Evolutionary conservation across 1,284 basidiomycete species (phyloP).

Genomic region (Pseudozyma sp.): DNA sequence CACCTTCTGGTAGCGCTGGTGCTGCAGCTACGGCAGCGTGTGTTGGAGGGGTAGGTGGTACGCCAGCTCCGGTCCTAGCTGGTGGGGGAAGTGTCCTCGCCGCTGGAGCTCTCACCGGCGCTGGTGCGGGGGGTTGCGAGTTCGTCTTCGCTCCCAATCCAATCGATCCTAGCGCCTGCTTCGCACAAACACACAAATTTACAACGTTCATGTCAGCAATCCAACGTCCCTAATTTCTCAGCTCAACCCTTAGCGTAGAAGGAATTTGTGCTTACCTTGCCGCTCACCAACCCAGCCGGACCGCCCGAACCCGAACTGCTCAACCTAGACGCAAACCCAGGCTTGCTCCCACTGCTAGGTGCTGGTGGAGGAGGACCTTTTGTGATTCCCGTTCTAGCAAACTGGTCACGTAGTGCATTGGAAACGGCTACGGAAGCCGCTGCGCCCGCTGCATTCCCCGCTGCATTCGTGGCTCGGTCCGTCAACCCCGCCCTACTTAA

Average conservation of each 20-base stretch:
- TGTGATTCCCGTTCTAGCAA: constrained; percentile 21
- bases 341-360: constrained; percentile 16
- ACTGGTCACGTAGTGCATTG: constrained; percentile 29
- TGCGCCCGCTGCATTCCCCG: constrained; percentile 32
- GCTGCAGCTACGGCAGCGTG: background rate
- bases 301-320: background rate
- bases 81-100: constrained; percentile 24
- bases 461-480: constrained; percentile 25
- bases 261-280: constrained; percentile 4
- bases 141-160: constrained; percentile 12
- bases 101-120: background rate
- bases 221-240: background rate
- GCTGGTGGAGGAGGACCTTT: constrained; percentile 27
- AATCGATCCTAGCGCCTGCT: constrained; percentile 15
- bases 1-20: constrained; percentile 11
- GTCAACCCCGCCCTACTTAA: constrained; percentile 9
- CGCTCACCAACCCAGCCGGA: constrained; percentile 15
- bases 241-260: background rate
- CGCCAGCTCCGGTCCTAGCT: constrained; percentile 16
- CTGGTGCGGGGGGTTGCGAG: background rate
- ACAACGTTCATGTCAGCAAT: background rate
- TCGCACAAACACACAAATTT: background rate
- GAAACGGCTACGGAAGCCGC: constrained; percentile 24
- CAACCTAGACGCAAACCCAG: constrained; percentile 4
- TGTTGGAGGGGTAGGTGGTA: background rate